Base-by-base conservation (phyloP, 495 filamentous ascomycete genomes). In the Aspergillus leporis region DNA sequence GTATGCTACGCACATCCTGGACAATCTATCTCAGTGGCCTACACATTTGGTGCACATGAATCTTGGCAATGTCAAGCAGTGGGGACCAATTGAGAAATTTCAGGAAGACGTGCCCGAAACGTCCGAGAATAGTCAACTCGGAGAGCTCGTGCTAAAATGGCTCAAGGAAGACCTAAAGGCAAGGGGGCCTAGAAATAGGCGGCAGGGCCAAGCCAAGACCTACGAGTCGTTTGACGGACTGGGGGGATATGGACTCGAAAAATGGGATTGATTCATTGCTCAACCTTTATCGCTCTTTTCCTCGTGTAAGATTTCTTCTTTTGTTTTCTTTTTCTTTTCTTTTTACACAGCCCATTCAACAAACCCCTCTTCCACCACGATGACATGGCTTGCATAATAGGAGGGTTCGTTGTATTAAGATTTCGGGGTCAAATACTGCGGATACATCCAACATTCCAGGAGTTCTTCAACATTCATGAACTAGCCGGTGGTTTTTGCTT, bases 1-100 rank as follows among this genome's bases (percentile, higher is more conserved):
- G 25, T 99, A 99, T 73, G 94, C 94, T 23, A 98, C 94, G 19
- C 94, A 99, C 70, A 97, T 99, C 53, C 71, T 99, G 64, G 94
- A 99, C 68, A 95, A 96, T 61, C 71, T 97, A 25, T 90, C 90
- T 0, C 84, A 84, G 34, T 99, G 94, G 94, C 94, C 94, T 51
- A 96, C 88, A 0, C 93, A 99, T 75, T 73, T 99, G 51, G 92
- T 96, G 51, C 93, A 97, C 64, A 96, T 98, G 92, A 86, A 90
- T 67, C 66, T 93, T 40, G 94, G 94, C 4, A 84, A 76, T 53
- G 89, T 98, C 41, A 92, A 90, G 78, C 87, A 89, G 66, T 92
- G 87, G 87, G 95, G 94, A 0, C 71, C 74, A 23, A 81, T 90
- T 30, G 85, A 87, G 56, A 73, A 75, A 19, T 85, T 83, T 65